Evolutionary conservation across 352 stramenopile species (phyloP).

Genomic region (Globisporangium megalacanthum): DNA sequence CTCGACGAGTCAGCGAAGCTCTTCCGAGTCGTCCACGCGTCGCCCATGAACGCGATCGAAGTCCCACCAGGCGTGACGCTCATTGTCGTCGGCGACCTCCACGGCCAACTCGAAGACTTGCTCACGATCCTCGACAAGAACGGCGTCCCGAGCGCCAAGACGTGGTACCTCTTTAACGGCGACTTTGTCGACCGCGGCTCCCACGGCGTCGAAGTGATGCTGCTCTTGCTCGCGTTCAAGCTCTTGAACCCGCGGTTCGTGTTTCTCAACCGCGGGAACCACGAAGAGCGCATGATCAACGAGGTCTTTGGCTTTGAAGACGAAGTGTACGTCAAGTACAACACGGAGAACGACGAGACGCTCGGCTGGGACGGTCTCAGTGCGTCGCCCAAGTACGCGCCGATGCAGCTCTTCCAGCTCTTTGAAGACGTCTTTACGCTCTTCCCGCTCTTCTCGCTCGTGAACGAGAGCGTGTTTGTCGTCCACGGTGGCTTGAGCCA

Average conservation of each 20-base stretch:
- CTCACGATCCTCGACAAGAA: slow-evolving; percentile 92
- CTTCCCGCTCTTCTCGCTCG: slow-evolving; percentile 87
- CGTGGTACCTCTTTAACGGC: slow-evolving; percentile 94
- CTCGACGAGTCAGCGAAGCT: slow-evolving; percentile 61
- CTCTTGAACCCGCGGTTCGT: slow-evolving; percentile 84
- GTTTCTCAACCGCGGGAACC: slow-evolving; percentile 94
- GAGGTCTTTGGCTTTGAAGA: slow-evolving; percentile 87
- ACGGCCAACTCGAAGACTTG: slow-evolving; percentile 92
- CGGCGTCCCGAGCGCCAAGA: slow-evolving; percentile 81
- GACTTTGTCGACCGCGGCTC: slow-evolving; percentile 94
- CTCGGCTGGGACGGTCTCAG: slow-evolving; percentile 50
- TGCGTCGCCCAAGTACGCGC: slow-evolving; percentile 64
- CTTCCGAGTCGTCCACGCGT: slow-evolving; percentile 36
- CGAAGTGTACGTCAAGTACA: slow-evolving; percentile 80
- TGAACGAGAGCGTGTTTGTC: slow-evolving; percentile 90
- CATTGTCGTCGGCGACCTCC: slow-evolving; percentile 91
- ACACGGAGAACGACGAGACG: slow-evolving; percentile 72
- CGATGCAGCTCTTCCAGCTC: slow-evolving; percentile 74
- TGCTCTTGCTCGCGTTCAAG: slow-evolving; percentile 88
- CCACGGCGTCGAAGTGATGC: slow-evolving; percentile 90
- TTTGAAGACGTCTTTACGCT: slow-evolving; percentile 84
- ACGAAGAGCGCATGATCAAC: slow-evolving; percentile 94
- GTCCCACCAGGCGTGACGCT: slow-evolving; percentile 80
- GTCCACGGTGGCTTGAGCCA: slow-evolving; percentile 90
- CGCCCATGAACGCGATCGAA: slow-evolving; percentile 68